Base-by-base conservation (phyloP, 192 early-diverging fungal genomes). In the Podila verticillata region DNA sequence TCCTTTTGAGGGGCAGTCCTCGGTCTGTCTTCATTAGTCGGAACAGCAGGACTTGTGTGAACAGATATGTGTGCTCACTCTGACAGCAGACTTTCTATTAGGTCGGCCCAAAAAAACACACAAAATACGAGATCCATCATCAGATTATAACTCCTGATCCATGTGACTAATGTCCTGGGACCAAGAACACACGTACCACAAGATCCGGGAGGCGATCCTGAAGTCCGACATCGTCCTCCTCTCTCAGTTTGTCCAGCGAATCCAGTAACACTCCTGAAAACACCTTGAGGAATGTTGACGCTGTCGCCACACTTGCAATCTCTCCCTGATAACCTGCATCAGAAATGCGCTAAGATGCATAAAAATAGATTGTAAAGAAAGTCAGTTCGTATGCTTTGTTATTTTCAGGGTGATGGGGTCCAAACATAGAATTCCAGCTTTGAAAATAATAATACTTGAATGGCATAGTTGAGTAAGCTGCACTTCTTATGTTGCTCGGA, bases 311-410 rank as follows among this genome's bases (percentile, higher is more conserved):
- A 57, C 88, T 84, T 47, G 90, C 85, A 70, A 93, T 88, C 70
- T 94, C 93, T 8, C 85, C 75, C 74, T 89, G 84, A 67, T 90
- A 85, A 26, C 91, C 92, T 29, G 84, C 70, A 68, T 92, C 89
- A 17, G 91, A 85, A 64, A 93, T 91, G 63, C 65, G 74, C 88
- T 89, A 74, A 44, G 12, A 15, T 15, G 39, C 51, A 57, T 31
- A 28, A 48, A n/a, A 65, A 22, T 35, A 13, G 17, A 61, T 17
- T 29, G 36, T 5, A 22, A 47, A 9, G n/a, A 31, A 22, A 19
- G 2, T 29, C 9, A 26, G 56, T 35, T 56, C n/a, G 13, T 17
- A 12, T 20, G 24, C 13, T 26, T 17, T 2, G 6, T 63, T 26
- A 17, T 20, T 7, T 3, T 44, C 15, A 3, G 39, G 2, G 13